These are phyloP conservation scores for Metrosideros polymorpha DNA, from an alignment of 441 rosid genomes.

Conservation along the genomic window DNA sequence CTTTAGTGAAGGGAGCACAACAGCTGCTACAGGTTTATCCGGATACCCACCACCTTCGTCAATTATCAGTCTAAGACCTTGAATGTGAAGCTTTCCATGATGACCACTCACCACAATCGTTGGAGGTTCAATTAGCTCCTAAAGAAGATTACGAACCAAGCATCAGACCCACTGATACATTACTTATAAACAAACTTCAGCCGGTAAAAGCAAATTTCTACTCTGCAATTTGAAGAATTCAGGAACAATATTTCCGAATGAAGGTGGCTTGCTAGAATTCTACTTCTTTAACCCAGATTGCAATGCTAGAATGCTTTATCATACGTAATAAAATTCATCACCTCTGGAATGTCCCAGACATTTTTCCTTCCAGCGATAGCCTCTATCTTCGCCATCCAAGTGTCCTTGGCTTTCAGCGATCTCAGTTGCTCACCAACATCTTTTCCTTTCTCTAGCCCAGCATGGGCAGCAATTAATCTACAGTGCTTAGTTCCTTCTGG, in stretches of 20 bases:
- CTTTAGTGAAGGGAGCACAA: constrained; percentile 53
- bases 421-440: constrained; percentile 46
- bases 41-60: constrained; percentile 79
- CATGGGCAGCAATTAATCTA: constrained; percentile 73
- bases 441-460: constrained; percentile 59
- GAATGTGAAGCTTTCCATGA: constrained; percentile 74
- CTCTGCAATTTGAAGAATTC: not conserved
- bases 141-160: not conserved
- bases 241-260: not conserved
- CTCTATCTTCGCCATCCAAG: constrained; percentile 45
- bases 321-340: constrained; percentile 5
- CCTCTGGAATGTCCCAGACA: constrained; percentile 81
- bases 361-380: constrained; percentile 57
- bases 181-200: not conserved
- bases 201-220: not conserved
- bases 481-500: constrained; percentile 39
- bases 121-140: constrained; percentile 40
- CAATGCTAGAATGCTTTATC: not conserved
- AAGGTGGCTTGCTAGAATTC: not conserved
- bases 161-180: not conserved
- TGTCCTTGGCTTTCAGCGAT: constrained; percentile 49
- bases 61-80: constrained; percentile 65
- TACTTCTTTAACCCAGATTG: not conserved
- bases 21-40: constrained; percentile 62
- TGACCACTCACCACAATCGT: constrained; percentile 71